Conservation (phyloP, 2,329 filamentous ascomycete genomes). For the Scorias spongiosa region DNA sequence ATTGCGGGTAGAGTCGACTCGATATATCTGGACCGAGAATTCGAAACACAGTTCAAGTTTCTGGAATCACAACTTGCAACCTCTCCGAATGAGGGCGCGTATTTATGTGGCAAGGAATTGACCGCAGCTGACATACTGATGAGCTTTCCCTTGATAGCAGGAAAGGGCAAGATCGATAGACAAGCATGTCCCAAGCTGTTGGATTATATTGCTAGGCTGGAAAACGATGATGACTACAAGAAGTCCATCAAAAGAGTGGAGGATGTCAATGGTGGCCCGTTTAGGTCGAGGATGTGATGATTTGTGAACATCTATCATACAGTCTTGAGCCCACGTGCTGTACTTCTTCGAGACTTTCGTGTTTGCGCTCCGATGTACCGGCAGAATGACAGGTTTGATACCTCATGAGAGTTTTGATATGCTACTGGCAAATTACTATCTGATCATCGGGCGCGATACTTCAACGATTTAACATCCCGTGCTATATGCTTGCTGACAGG, state of each 20-base stretch:
- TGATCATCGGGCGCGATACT: too few species aligned
- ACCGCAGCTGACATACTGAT: conserved; percentile 39
- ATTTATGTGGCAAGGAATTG: conserved; percentile 33
- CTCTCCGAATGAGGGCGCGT: conserved; percentile 33
- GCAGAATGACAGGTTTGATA: too few species aligned
- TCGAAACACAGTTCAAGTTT: conserved; percentile 33
- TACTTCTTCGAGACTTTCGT: too few species aligned
- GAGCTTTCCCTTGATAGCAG: conserved; percentile 35
- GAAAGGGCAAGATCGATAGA: conserved; percentile 22
- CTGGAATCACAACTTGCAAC: conserved; percentile 35
- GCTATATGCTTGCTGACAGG: too few species aligned
- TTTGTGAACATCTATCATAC: too few species aligned
- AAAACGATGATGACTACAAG: conserved; percentile 31
- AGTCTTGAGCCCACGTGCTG: too few species aligned
- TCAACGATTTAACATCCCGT: too few species aligned
- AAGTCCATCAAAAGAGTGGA: conserved; percentile 35
- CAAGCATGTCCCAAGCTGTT: conserved; percentile 31
- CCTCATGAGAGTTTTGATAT: too few species aligned
- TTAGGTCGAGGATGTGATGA: background rate
- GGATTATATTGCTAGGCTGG: conserved; percentile 30
- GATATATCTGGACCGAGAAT: conserved; percentile 31
- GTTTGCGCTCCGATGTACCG: too few species aligned
- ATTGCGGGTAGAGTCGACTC: conserved; percentile 36
- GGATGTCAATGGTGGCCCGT: conserved; percentile 12
- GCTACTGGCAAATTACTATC: too few species aligned